Conservation (phyloP, 2,329 filamentous ascomycete species). For the Claviceps monticola region DNA sequence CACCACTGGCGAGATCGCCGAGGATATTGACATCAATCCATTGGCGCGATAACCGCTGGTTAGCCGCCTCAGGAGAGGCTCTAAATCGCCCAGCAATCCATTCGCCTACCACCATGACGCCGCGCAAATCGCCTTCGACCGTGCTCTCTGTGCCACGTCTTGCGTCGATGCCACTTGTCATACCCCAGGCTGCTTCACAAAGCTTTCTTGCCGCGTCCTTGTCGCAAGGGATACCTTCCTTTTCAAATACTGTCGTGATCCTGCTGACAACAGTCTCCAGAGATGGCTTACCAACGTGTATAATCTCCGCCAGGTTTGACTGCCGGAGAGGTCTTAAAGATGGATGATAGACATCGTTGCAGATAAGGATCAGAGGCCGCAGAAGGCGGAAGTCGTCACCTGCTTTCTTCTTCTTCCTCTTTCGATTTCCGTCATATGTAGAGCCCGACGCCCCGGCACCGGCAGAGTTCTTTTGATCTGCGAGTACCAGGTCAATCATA, state of each 20-base stretch:
- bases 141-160: conserved; percentile 53
- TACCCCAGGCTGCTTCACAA: conserved; percentile 73
- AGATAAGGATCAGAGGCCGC: conserved; percentile 83
- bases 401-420: conserved; percentile 47
- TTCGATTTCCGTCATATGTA: conserved; percentile 14
- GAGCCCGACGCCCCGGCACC: conserved; percentile 16
- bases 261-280: conserved; percentile 74
- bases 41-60: conserved; percentile 47
- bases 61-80: conserved; percentile 27
- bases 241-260: conserved; percentile 72
- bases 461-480: conserved; percentile 66
- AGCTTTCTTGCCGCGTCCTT: conserved; percentile 75
- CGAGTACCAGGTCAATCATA: conserved; percentile 73
- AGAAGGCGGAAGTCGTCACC: conserved; percentile 78
- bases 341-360: conserved; percentile 92
- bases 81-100: conserved; percentile 67
- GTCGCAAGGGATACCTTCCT: conserved; percentile 79
- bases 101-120: conserved; percentile 75
- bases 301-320: conserved; percentile 71
- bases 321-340: conserved; percentile 78
- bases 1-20: conserved; percentile 53
- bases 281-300: conserved; percentile 80
- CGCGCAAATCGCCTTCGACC: conserved; percentile 62
- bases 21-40: conserved; percentile 66
- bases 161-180: conserved; percentile 56